phyloP scores from a whole-genome alignment of 805 yeast genomes.

The Kuraishia ogatae region DNA sequence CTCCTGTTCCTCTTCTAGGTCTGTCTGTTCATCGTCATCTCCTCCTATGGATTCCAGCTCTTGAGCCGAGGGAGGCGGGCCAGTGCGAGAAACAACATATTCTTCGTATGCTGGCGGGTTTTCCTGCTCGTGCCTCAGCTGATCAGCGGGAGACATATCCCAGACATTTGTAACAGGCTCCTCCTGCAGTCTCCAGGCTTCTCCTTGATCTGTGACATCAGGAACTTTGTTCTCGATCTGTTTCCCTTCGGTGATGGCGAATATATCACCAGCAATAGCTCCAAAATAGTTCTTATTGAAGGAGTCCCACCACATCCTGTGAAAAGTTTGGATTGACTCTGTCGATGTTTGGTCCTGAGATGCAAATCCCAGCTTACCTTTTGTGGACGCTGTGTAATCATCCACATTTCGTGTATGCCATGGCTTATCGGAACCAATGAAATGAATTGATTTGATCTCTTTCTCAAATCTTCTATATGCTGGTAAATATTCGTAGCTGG shows the following conservation, averaged over 20 bases:
- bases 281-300: conserved; percentile 12
- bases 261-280: conserved; percentile 9
- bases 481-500: conserved; percentile 26
- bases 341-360: conserved; percentile 4
- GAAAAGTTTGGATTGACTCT: conserved; percentile 14
- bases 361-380: not conserved
- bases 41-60: not conserved
- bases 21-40: not conserved
- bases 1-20: not conserved
- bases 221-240: not conserved
- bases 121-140: not conserved
- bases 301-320: conserved; percentile 21
- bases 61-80: conserved; percentile 5
- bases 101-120: not conserved
- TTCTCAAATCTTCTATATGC: conserved; percentile 18
- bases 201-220: conserved; percentile 15
- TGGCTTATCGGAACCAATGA: conserved; percentile 57
- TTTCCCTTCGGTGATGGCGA: conserved; percentile 5
- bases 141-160: conserved; percentile 8
- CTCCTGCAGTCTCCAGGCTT: conserved; percentile 23
- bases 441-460: conserved; percentile 49
- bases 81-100: not conserved
- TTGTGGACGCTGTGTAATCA: not conserved
- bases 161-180: conserved; percentile 11
- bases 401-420: conserved; percentile 27